Evolutionary conservation across 495 filamentous ascomycete genomes (phyloP), one percentile per base, ranked within the genome.

Genomic region (Paragyromitra xinjiangensis): DNA sequence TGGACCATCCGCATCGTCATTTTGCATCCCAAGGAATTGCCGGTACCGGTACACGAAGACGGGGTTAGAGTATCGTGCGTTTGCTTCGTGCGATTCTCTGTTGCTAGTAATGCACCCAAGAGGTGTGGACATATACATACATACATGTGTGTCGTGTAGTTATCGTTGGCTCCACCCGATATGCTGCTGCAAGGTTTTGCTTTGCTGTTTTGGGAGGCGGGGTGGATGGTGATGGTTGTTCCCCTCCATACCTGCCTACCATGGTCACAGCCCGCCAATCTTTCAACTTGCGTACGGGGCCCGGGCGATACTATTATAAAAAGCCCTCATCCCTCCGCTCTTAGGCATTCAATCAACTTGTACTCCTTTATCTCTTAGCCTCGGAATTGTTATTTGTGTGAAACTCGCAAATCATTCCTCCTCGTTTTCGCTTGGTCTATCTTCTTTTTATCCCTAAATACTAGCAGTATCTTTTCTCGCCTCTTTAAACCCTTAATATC

Each of bases 101-200:
- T 44, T 29, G 68, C 68, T 72, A 64, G 58, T 40, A 76, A 76
- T 65, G 67, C 67, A 64, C 55, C 40, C 24, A 62, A 34, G 73
- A 64, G 65, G 56, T 40, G 66, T 48, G 58, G 50, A 73, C 62
- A 73, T 77, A 29, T 59, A 77, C 68, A 66, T 66, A 34, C 29
- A 34, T 34, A 61, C 64, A 74, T 74, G 61, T 65, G 39, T 58
- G 66, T 26, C 53, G 50, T 62, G 51, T 73, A 73, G 53, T 66
- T 66, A 63, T 72, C 73, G 73, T 77, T 77, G 73, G 69, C 68
- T 66, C 74, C 61, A 73, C 74, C 69, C 50, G 73, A 71, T 75
- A 65, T 76, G 67, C 50, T 64, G 50, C 67, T 75, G 59, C 67
- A 71, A 62, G 59, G 73, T 61, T 50, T 76, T 42, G 74, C 61